Evolutionary conservation across 2,329 filamentous ascomycete species (phyloP), one percentile per base, ranked within the genome.

Genomic region (Diaporthe amygdali): DNA sequence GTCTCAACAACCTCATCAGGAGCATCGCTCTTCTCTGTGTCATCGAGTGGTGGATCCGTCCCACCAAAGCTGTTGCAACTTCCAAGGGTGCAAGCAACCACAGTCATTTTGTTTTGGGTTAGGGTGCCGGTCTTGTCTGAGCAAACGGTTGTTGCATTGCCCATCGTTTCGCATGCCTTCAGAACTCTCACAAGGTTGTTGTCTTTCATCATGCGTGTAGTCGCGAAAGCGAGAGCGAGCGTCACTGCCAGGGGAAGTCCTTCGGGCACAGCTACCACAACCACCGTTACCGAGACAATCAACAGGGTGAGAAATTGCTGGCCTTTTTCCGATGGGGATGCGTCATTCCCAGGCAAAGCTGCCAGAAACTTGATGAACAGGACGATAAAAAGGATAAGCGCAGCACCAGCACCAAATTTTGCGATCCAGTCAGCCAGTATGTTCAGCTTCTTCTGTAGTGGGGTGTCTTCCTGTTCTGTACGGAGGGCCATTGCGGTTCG

Each of bases 71-170:
- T 80, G 61, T 74, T 77, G 27, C 77, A 79, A 63, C 77, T 79
- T 37, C 92, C 92, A 49, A 94, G 81, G 6, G 91, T 91, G 8
- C 92, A 92, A 32, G 92, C 91, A 37, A 95, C 92, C 1, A 94
- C 92, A 0, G 91, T 92, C 91, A 93, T 93, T 79, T 91, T 90
- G 77, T 93, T 93, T 71, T 93, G 91, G 0, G 92, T 94, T 22
- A 94, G 82, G 14, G 92, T 94, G 63, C 92, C 92, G 1, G 92
- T 94, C 81, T 94, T 94, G 80, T 94, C 93, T 4, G 93, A 95
- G 80, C 93, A 96, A 44, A 96, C 92, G 0, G 93, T 92, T 2
- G 90, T 92, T 34, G 90, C 90, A 75, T 93, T 93, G 12, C 91
- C 91, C 91, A 93, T 93, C 6, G 91, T 92, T 78, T 93, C 91